Conservation (phyloP, 1,284 basidiomycete genomes). For the Irpex lacteus region DNA sequence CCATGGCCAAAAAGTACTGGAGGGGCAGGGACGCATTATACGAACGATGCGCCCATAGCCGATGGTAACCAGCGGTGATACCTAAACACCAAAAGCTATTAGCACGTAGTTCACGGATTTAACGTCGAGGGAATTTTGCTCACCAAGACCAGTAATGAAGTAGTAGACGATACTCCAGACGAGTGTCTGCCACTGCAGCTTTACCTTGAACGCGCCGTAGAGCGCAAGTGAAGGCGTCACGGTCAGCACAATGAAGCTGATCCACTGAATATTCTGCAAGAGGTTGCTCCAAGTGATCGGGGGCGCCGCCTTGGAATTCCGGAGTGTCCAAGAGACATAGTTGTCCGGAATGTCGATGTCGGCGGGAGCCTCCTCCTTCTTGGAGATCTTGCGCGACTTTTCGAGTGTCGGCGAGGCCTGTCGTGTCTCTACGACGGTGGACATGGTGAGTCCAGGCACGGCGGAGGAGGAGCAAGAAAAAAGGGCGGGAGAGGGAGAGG, state of each 20-base stretch:
- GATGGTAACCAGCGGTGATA: slow-evolving; percentile 84
- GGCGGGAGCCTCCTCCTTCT: slow-evolving; percentile 43
- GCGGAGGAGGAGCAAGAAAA: slow-evolving; percentile 10
- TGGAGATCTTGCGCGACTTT: slow-evolving; percentile 18
- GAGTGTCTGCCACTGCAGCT: slow-evolving; percentile 65
- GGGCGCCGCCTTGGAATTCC: slow-evolving; percentile 72
- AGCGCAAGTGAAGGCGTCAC: slow-evolving; percentile 71
- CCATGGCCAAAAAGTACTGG: slow-evolving; percentile 75
- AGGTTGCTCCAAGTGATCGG: slow-evolving; percentile 71
- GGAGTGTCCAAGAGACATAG: slow-evolving; percentile 85
- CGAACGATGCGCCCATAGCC: slow-evolving; percentile 89
- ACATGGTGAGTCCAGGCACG: slow-evolving; percentile 17
- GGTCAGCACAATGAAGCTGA: slow-evolving; percentile 61
- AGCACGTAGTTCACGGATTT: slow-evolving; percentile 16
- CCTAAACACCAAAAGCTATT: slow-evolving; percentile 27
- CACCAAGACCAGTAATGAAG: slow-evolving; percentile 81
- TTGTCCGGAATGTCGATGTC: slow-evolving; percentile 82
- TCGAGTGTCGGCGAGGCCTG: slow-evolving; percentile 24
- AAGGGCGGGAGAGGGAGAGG: slow-evolving; percentile 11
- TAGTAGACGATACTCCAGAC: slow-evolving; percentile 78
- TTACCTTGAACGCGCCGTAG: slow-evolving; percentile 62
- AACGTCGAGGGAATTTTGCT: slow-evolving; percentile 11
- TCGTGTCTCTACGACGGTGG: slow-evolving; percentile 26
- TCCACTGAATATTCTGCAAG: slow-evolving; percentile 28
- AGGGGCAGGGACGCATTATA: slow-evolving; percentile 86